A percentile compares a stretch with the other conserved stretches of the same genome.
Evolutionary conservation across 2,329 filamentous ascomycete species (phyloP).

Genomic region (Penicillium crustosum): DNA sequence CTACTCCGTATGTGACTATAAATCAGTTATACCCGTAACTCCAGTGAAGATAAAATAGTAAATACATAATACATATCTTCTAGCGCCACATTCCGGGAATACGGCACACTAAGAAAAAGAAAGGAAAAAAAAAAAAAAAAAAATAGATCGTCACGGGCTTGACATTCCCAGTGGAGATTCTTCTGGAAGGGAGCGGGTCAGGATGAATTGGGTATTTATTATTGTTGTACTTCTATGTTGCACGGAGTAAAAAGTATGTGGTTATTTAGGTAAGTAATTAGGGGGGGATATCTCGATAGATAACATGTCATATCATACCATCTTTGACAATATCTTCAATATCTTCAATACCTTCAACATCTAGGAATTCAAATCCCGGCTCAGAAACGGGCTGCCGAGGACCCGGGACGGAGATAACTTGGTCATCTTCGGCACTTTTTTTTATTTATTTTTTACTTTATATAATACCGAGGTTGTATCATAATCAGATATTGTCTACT

Average conservation of each 20-base stretch:
- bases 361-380: neutral
- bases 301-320: neutral
- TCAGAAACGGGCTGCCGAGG: slow-evolving; percentile 8
- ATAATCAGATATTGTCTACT: neutral
- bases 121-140: neutral
- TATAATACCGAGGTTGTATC: neutral
- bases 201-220: neutral
- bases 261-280: too few relatives aligned
- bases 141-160: neutral
- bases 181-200: slow-evolving; percentile 6
- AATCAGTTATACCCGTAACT: neutral
- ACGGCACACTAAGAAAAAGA: neutral
- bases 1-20: too few relatives aligned
- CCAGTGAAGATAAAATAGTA: neutral
- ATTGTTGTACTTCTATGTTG: neutral
- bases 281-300: neutral
- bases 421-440: neutral
- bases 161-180: neutral
- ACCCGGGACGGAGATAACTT: slow-evolving; percentile 4
- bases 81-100: slow-evolving; percentile 1
- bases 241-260: too few relatives aligned
- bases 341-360: too few relatives aligned
- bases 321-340: too few relatives aligned
- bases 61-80: neutral
- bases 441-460: neutral